phyloP scores from a whole-genome alignment of 163 green algal species.

The Scenedesmus sp. region DNA sequence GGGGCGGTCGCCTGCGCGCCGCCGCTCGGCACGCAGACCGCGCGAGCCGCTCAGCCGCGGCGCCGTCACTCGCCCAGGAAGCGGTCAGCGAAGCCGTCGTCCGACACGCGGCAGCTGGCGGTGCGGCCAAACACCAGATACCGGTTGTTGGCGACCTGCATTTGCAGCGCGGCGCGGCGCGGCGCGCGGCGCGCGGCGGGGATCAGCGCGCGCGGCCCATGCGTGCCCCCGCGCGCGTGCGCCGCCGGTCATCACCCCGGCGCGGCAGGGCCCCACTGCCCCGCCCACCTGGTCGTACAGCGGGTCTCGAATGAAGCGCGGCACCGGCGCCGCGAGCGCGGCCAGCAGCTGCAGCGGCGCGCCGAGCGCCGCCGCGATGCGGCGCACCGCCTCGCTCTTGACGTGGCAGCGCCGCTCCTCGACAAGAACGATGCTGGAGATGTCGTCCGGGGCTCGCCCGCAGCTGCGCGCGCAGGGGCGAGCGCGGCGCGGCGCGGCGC shows the following conservation, averaged over 20 bases:
- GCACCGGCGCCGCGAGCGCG: conserved; percentile 60
- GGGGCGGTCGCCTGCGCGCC: no score
- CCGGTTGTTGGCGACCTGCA: conserved; percentile 78
- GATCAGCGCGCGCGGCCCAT: background rate
- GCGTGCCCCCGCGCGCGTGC: background rate
- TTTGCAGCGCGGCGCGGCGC: background rate
- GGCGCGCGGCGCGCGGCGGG: background rate
- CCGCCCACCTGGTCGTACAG: conserved; percentile 71
- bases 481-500: background rate
- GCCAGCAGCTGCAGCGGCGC: conserved; percentile 72
- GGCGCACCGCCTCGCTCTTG: conserved; percentile 81
- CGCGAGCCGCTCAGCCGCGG: no score
- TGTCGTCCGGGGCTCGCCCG: conserved; percentile 81
- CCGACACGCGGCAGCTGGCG: conserved; percentile 66
- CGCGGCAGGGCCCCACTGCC: background rate
- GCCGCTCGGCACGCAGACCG: no score
- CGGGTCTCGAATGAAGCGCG: conserved; percentile 64
- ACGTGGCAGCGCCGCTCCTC: conserved; percentile 63
- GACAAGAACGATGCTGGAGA: conserved; percentile 92
- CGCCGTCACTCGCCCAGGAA: conserved; percentile 62
- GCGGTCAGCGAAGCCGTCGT: conserved; percentile 60
- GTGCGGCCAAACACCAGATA: conserved; percentile 79
- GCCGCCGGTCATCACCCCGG: background rate
- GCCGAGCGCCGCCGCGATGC: conserved; percentile 70
- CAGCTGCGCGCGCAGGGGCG: conserved; percentile 17